Percentiles rank a stretch among this genome's conserved stretches.
Evolutionary conservation across 768 basidiomycete species (phyloP).

Genomic region (Imleria badia): DNA sequence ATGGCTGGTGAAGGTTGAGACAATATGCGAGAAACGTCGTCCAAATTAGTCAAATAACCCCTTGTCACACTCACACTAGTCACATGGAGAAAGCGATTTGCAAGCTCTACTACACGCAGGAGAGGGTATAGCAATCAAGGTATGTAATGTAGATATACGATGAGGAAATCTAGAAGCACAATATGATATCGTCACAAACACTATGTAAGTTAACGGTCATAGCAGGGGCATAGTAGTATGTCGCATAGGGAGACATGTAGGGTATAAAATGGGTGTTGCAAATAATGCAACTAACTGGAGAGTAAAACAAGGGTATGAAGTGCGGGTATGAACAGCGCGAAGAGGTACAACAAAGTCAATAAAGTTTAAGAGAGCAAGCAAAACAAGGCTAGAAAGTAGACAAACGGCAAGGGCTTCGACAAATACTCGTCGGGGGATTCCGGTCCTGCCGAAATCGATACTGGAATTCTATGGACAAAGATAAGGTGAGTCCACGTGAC

Average conservation of each 20-base stretch:
- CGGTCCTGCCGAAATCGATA: constrained; percentile 56
- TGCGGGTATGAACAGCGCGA: constrained; percentile 18
- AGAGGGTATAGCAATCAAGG: constrained; percentile 11
- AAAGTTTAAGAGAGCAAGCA: constrained; percentile 13
- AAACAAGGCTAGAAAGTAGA: constrained; percentile 54
- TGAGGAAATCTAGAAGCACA: constrained; percentile 24
- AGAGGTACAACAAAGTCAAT: constrained; percentile 25
- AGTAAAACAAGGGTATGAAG: constrained; percentile 10
- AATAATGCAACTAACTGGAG: neutral
- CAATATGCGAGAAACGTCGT: neutral
- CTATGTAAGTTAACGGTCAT: constrained; percentile 7
- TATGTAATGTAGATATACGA: constrained; percentile 21
- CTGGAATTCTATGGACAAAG: constrained; percentile 50
- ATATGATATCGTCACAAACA: constrained; percentile 20
- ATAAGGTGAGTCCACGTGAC: constrained; percentile 3
- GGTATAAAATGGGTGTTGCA: constrained; percentile 16
- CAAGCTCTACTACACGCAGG: neutral
- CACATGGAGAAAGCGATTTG: too few relatives aligned
- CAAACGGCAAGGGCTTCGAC: constrained; percentile 48
- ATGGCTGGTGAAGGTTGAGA: constrained; percentile 36
- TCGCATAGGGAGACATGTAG: constrained; percentile 20
- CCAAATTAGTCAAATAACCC: neutral
- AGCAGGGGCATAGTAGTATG: constrained; percentile 14
- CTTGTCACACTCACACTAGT: neutral
- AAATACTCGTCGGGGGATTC: constrained; percentile 42